Percentiles rank a stretch among this genome's conserved stretches.
Evolutionary conservation across 1,139 yeast species (phyloP).

Genomic region (Kurtzmaniella quercitrusa): DNA sequence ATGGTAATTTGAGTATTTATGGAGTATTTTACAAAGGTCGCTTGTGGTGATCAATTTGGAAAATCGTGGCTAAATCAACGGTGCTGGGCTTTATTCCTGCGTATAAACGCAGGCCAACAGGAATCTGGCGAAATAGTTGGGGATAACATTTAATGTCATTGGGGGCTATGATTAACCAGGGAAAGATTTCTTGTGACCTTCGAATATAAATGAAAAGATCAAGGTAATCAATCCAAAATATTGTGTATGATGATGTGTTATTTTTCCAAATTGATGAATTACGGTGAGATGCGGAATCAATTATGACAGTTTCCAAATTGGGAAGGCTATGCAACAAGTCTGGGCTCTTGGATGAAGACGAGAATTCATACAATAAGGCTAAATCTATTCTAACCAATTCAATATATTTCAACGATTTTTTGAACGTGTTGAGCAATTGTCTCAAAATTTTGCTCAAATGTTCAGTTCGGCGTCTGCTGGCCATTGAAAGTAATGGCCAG

Average conservation of each 20-base stretch:
- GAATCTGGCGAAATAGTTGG: neutral
- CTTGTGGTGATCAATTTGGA: neutral
- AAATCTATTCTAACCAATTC: slow-evolving; percentile 18
- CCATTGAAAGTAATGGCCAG: neutral
- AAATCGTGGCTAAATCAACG: neutral
- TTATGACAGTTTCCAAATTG: neutral
- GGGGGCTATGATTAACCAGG: slow-evolving; percentile 1
- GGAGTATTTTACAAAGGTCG: neutral
- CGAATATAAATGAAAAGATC: neutral
- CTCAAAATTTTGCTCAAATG: slow-evolving; percentile 4
- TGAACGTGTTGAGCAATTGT: slow-evolving; percentile 8
- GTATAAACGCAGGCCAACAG: neutral
- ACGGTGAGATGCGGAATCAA: neutral
- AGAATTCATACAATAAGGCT: neutral
- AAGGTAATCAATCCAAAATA: neutral
- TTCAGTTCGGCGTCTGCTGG: neutral
- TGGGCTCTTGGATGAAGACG: neutral
- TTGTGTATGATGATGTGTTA: neutral
- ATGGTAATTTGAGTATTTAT: slow-evolving; percentile 9
- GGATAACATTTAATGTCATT: neutral
- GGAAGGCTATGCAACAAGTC: neutral
- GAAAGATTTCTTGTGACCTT: neutral
- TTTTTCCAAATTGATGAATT: neutral
- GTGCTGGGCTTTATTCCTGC: neutral
- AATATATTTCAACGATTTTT: slow-evolving; percentile 10